Base-by-base conservation (phyloP, 768 basidiomycete species). In the Botryobasidium botryosum region DNA sequence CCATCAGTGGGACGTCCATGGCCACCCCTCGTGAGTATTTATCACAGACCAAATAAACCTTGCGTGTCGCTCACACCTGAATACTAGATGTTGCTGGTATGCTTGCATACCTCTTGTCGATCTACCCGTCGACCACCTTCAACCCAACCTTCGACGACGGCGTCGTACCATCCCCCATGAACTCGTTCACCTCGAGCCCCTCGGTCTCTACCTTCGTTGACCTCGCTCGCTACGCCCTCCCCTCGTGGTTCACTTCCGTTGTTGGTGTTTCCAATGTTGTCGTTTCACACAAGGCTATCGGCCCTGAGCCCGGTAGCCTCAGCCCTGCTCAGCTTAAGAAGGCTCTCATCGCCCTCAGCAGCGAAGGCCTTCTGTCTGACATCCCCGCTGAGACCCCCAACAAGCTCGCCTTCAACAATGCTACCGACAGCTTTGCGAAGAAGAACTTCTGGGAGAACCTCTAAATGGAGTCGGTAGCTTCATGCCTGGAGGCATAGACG, bases 1-100 rank as follows among this genome's bases (percentile, higher is more conserved):
- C 78, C 6, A 73, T 94, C 52, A 87, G 84, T 1, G 87, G 87
- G 35, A 90, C 87, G 6, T 87, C 83, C 13, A 94, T 94, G 88
- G 90, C 91, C 12, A 84, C 84, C 5, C 92, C 92, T 37, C 90
- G 62, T 68, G 49, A 58, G 62, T 55, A 6, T 17, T 28, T 26
- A n/a, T n/a, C 27, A 21, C n/a, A 24, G 7, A 18, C n/a, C n/a
- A 3, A 18, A 1, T 20, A 17, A 18, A 4, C 35, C 31, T 2
- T 35, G n/a, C 39, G 20, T 37, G 4, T 24, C 29, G 20, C 35
- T 44, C 17, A 40, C 32, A 21, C 20, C 24, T 28, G 17, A 13
- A 28, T n/a, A 40, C 35, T 18, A 53, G 55, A 77, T 74, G 49
- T 50, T 35, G 83, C 84, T 46, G 92, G 92, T 52, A 64, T 94